phyloP scores from a whole-genome alignment of 129 eudicot genomes.

The Flaveria brownii region DNA sequence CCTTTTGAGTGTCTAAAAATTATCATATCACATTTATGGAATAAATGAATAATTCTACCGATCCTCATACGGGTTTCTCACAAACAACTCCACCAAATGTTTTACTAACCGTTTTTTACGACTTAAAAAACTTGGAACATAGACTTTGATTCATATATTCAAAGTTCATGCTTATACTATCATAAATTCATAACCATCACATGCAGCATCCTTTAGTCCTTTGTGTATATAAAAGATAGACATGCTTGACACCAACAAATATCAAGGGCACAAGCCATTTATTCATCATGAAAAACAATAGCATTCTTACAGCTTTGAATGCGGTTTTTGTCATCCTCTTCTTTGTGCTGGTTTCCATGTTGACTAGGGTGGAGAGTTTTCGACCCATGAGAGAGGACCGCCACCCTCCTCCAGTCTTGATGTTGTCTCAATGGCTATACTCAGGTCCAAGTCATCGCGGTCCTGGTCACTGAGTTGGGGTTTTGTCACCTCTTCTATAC shows the following conservation, averaged over 20 bases:
- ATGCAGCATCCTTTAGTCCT: neutral
- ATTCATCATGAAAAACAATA: neutral
- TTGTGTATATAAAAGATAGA: neutral
- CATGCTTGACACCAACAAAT: neutral
- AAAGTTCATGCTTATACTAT: neutral
- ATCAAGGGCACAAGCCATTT: neutral
- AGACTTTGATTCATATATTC: constrained; percentile 6
- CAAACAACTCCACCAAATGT: neutral
- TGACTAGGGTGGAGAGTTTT: neutral
- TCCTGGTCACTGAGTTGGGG: neutral
- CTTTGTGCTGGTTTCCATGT: constrained; percentile 16
- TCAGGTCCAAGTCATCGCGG: constrained; percentile 8
- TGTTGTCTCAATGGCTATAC: neutral
- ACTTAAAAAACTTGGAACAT: neutral
- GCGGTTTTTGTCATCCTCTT: neutral
- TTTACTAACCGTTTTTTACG: neutral
- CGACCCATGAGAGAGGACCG: neutral
- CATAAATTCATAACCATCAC: neutral
- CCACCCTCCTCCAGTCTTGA: neutral
- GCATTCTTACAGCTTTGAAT: neutral
- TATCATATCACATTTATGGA: too few species aligned
- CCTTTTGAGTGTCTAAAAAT: neutral
- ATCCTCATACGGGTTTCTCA: too few species aligned
- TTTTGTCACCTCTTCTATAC: neutral
- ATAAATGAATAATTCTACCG: too few species aligned